Percentiles rank a stretch among this genome's conserved stretches.
Evolutionary conservation across 805 yeast species (phyloP).

Genomic region (Kuraishia capsulata): DNA sequence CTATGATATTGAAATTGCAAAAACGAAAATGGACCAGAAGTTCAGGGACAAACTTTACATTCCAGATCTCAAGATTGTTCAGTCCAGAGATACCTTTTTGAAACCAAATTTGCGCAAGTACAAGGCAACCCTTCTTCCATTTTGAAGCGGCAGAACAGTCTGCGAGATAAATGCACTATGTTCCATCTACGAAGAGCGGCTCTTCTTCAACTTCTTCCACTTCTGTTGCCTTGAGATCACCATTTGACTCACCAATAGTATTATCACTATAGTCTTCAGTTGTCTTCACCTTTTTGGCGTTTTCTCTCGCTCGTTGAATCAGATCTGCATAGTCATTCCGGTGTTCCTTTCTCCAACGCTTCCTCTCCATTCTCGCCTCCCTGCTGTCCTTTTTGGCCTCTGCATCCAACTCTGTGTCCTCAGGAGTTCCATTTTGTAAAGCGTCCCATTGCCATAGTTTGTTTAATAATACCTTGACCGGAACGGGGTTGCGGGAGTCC

Average conservation of each 20-base stretch:
- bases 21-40: conserved; percentile 4
- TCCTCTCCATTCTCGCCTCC: conserved; percentile 13
- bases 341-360: conserved; percentile 14
- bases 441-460: conserved; percentile 63
- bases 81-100: conserved; percentile 24
- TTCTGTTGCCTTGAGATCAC: no score
- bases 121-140: no score
- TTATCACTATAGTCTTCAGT: no score
- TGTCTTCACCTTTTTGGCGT: no score
- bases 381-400: conserved; percentile 24
- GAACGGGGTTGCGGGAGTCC: conserved; percentile 59
- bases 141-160: background rate
- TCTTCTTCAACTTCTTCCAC: no score
- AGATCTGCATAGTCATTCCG: conserved; percentile 14
- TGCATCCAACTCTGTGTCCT: conserved; percentile 22
- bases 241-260: no score
- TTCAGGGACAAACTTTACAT: conserved; percentile 17
- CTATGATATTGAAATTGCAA: conserved; percentile 13
- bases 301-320: conserved; percentile 15
- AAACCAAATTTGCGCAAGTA: background rate
- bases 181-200: background rate
- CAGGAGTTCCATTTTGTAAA: conserved; percentile 14
- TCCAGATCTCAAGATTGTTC: conserved; percentile 35
- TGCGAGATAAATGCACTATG: background rate
- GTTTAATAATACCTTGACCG: conserved; percentile 43